Conservation (phyloP, 768 basidiomycete genomes). For the Mycena polygramma region DNA sequence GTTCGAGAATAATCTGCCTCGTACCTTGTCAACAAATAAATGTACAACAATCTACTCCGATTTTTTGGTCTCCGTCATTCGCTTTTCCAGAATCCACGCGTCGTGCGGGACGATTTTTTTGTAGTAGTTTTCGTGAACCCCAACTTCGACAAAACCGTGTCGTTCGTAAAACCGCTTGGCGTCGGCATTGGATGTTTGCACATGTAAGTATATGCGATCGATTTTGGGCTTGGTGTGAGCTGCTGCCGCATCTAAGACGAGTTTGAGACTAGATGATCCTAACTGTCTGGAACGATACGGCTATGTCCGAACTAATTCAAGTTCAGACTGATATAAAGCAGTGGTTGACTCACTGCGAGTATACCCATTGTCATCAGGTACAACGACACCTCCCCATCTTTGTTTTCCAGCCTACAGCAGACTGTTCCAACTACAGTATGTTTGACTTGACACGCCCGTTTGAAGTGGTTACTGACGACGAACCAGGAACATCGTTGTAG, state of each 20-base stretch:
- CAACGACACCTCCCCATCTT: constrained; percentile 66
- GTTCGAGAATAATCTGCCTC: constrained; percentile 32
- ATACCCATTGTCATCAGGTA: constrained; percentile 96
- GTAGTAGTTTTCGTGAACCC: constrained; percentile 83
- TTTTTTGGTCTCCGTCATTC: constrained; percentile 47
- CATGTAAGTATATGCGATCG: constrained; percentile 83
- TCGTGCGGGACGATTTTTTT: constrained; percentile 88
- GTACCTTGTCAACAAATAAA: constrained; percentile 37
- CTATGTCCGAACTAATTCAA: constrained; percentile 54
- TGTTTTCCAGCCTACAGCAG: constrained; percentile 85
- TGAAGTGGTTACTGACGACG: constrained; percentile 24
- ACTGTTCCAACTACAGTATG: constrained; percentile 72
- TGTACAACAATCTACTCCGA: constrained; percentile 21
- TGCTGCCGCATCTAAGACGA: constrained; percentile 74
- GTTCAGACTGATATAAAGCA: constrained; percentile 28
- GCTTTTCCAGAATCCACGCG: constrained; percentile 89
- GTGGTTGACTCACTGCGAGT: constrained; percentile 73
- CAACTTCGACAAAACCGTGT: constrained; percentile 82
- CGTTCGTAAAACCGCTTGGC: constrained; percentile 88
- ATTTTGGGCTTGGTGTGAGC: constrained; percentile 72
- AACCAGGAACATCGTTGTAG: constrained; percentile 88
- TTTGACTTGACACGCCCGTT: constrained; percentile 34
- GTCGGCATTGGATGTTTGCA: constrained; percentile 83
- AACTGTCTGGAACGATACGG: constrained; percentile 87
- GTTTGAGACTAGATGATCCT: constrained; percentile 79